These are phyloP conservation scores for Metarhizium rileyi DNA, from an alignment of 2,329 filamentous ascomycete species.

Conservation along the genomic window DNA sequence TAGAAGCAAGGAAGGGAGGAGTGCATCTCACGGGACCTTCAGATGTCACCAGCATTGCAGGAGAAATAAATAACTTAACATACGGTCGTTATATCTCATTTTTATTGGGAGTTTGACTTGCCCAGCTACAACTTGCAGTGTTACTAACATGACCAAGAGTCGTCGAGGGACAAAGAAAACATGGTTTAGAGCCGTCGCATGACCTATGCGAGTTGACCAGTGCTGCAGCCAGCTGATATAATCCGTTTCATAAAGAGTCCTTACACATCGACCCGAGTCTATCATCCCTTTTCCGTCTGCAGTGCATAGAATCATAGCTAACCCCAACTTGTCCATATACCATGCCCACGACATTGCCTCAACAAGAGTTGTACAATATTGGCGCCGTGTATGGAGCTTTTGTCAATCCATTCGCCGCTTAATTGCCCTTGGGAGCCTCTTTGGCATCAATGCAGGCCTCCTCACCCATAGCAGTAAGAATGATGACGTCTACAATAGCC, in stretches of 20 bases:
- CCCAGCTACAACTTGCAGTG: conserved; percentile 23
- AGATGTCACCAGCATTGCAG: conserved; percentile 6
- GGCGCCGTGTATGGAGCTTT: conserved; percentile 13
- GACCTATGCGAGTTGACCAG: conserved; percentile 18
- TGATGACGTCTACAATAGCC: conserved; percentile 64
- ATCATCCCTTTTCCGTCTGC: conserved; percentile 26
- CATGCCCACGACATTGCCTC: conserved; percentile 12
- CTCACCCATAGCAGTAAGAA: conserved; percentile 95
- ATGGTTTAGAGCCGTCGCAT: conserved; percentile 11
- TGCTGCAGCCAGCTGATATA: conserved; percentile 31
- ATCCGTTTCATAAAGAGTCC: conserved; percentile 34
- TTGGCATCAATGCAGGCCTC: conserved; percentile 88
- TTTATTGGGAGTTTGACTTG: conserved; percentile 16
- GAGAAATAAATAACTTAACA: conserved; percentile 13
- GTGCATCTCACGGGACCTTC: too few relatives aligned
- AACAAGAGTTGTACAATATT: conserved; percentile 16
- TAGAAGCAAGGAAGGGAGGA: too few relatives aligned
- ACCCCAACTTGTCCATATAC: conserved; percentile 17
- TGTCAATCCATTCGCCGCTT: conserved; percentile 16
- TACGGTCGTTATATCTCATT: conserved; percentile 23
- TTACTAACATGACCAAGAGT: conserved; percentile 21
- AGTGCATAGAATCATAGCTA: conserved; percentile 24
- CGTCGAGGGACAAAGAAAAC: conserved; percentile 30
- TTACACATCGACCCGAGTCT: conserved; percentile 29
- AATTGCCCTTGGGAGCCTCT: conserved; percentile 72